A percentile compares a stretch with the other conserved stretches of the same genome.
These are phyloP conservation scores for Oryza coarctata DNA, from an alignment of 176 grass and related monocot species.

Conservation along the genomic window DNA sequence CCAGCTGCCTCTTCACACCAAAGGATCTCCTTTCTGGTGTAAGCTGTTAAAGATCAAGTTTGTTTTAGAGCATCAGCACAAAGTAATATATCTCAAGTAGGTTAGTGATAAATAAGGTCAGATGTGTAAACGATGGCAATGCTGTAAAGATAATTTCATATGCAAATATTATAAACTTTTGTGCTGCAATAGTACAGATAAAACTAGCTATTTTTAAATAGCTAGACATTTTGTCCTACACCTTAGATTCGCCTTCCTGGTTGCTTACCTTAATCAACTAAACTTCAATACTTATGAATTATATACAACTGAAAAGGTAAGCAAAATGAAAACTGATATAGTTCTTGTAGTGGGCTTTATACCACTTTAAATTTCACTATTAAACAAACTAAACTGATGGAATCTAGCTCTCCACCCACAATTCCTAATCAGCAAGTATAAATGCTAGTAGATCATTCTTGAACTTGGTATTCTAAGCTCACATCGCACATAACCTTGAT, in stretches of 20 bases:
- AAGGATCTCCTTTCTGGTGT: not conserved
- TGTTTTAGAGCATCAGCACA: not conserved
- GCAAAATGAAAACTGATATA: not conserved
- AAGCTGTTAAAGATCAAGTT: conserved; percentile 21
- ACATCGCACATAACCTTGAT: no score
- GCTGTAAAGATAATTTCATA: no score
- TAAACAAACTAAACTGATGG: not conserved
- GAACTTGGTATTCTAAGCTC: not conserved
- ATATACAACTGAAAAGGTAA: not conserved
- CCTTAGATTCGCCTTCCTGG: not conserved
- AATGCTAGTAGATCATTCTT: not conserved
- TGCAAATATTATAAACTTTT: not conserved
- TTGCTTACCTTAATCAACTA: not conserved
- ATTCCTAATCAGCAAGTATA: not conserved
- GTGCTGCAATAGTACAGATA: not conserved
- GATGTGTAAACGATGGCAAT: not conserved
- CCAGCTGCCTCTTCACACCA: conserved; percentile 15
- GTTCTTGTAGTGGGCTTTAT: not conserved
- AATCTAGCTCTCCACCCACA: not conserved
- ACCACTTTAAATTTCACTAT: not conserved
- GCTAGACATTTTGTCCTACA: not conserved
- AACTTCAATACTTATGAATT: no score
- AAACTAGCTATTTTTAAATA: not conserved
- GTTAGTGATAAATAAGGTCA: not conserved
- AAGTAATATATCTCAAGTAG: not conserved